These are phyloP conservation scores for Brassica juncea DNA, from an alignment of 345 rosid species.

Conservation along the genomic window DNA sequence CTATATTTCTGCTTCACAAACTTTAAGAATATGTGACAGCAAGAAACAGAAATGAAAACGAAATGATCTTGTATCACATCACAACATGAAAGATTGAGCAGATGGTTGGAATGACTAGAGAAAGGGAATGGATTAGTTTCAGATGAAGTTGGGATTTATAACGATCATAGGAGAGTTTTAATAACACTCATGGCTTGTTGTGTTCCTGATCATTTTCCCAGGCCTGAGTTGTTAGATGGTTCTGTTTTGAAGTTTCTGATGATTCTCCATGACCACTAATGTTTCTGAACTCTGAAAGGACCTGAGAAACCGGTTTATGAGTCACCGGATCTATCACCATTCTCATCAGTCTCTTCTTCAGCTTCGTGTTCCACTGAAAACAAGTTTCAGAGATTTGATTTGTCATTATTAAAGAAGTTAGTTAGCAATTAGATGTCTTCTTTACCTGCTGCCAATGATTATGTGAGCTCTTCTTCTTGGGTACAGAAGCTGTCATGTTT, in stretches of 20 bases:
- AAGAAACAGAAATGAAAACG: not conserved
- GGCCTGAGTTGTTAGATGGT: conserved; percentile 33
- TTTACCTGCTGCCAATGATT: conserved; percentile 81
- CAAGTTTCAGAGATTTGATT: conserved; percentile 6
- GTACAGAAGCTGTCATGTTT: conserved; percentile 79
- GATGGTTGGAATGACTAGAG: conserved; percentile 33
- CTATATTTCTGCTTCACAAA: conserved; percentile 8
- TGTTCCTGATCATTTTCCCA: conserved; percentile 31
- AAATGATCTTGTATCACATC: conserved; percentile 12
- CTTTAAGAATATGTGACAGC: conserved; percentile 11
- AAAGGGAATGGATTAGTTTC: conserved; percentile 30
- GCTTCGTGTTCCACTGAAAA: conserved; percentile 90
- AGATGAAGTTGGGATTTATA: conserved; percentile 25
- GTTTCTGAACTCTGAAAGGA: conserved; percentile 68
- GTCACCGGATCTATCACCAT: conserved; percentile 90
- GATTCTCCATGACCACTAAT: conserved; percentile 44
- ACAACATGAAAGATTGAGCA: conserved; percentile 17
- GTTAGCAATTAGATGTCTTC: conserved; percentile 38
- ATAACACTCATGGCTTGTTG: conserved; percentile 44
- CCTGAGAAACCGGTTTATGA: conserved; percentile 76
- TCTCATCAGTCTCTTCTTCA: conserved; percentile 68
- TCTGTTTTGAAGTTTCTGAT: conserved; percentile 38
- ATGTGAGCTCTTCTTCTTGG: conserved; percentile 71
- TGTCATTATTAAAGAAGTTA: conserved; percentile 3
- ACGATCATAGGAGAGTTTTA: conserved; percentile 33